phyloP scores from a whole-genome alignment of 306 rosid genomes.

The Hippophae rhamnoides region DNA sequence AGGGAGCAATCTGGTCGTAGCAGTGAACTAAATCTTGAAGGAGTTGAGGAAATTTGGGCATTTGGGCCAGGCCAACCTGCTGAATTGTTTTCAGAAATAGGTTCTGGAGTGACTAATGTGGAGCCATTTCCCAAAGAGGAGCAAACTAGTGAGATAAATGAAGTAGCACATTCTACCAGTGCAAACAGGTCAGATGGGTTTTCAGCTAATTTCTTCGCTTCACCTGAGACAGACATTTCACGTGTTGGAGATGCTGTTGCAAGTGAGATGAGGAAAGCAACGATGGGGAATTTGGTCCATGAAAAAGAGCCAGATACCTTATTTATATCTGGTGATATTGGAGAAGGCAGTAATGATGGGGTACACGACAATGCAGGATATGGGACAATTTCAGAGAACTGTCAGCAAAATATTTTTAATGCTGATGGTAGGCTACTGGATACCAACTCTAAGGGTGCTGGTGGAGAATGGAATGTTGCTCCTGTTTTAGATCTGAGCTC shows the following conservation, averaged over 20 bases:
- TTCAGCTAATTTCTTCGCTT: constrained; percentile 22
- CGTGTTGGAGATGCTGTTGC: constrained; percentile 21
- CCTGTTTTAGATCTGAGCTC: constrained; percentile 10
- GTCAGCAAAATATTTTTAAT: too few relatives aligned
- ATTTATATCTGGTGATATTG: constrained; percentile 31
- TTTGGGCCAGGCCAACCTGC: constrained; percentile 21
- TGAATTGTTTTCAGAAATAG: constrained; percentile 26
- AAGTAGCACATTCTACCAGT: constrained; percentile 30
- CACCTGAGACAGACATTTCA: constrained; percentile 24
- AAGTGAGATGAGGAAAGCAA: constrained; percentile 17
- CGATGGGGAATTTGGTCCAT: constrained; percentile 14
- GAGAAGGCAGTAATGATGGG: constrained; percentile 27
- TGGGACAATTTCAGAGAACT: too few relatives aligned
- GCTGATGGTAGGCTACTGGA: too few relatives aligned
- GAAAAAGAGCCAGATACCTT: constrained; percentile 24
- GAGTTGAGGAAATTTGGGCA: constrained; percentile 28
- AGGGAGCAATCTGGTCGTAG: constrained; percentile 26
- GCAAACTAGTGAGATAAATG: constrained; percentile 23
- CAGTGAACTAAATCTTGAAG: constrained; percentile 32
- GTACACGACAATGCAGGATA: constrained; percentile 7
- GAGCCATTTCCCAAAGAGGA: constrained; percentile 27
- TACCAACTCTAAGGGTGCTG: too few relatives aligned
- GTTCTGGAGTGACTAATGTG: constrained; percentile 23
- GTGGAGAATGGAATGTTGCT: neutral
- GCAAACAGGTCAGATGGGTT: constrained; percentile 27